These are phyloP conservation scores for Xylaria sp. DNA, from an alignment of 2,329 filamentous ascomycete species.

Conservation along the genomic window DNA sequence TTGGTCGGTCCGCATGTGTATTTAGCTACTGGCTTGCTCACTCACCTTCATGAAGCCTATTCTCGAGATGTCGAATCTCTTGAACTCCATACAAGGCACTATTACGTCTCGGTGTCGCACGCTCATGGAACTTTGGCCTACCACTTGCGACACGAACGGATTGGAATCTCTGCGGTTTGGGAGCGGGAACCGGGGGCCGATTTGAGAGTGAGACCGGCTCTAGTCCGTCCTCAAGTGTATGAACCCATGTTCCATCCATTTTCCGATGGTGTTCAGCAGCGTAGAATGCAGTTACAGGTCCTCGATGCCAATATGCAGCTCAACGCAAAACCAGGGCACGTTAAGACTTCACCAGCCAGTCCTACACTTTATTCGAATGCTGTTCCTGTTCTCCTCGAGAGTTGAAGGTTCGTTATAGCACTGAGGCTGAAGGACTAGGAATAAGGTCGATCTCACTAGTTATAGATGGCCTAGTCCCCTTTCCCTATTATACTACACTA, in stretches of 20 bases:
- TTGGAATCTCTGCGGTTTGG: slow-evolving; percentile 38
- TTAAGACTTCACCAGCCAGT: background rate
- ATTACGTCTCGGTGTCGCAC: slow-evolving; percentile 27
- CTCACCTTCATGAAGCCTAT: slow-evolving; percentile 26
- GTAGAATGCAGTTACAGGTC: background rate
- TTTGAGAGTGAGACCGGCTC: slow-evolving; percentile 34
- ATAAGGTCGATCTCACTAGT: slow-evolving; percentile 11
- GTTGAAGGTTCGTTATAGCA: background rate
- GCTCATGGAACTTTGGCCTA: slow-evolving; percentile 25
- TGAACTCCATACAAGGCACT: slow-evolving; percentile 33
- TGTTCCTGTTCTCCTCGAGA: background rate
- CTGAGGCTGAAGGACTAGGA: slow-evolving; percentile 9
- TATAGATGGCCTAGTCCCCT: slow-evolving; percentile 13
- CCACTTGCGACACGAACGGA: slow-evolving; percentile 33
- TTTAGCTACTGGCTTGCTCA: slow-evolving; percentile 10
- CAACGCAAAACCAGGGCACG: background rate
- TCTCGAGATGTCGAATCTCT: slow-evolving; percentile 13
- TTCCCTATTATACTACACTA: slow-evolving; percentile 7
- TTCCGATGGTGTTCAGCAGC: slow-evolving; percentile 5
- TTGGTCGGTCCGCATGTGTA: slow-evolving; percentile 1
- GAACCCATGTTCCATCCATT: slow-evolving; percentile 39
- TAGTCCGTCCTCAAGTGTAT: slow-evolving; percentile 34
- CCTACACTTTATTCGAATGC: background rate
- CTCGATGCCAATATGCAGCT: slow-evolving; percentile 1
- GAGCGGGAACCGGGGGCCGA: slow-evolving; percentile 30